These are phyloP conservation scores for Xanthoconium separans DNA, from an alignment of 1,284 basidiomycete genomes.

Conservation along the genomic window DNA sequence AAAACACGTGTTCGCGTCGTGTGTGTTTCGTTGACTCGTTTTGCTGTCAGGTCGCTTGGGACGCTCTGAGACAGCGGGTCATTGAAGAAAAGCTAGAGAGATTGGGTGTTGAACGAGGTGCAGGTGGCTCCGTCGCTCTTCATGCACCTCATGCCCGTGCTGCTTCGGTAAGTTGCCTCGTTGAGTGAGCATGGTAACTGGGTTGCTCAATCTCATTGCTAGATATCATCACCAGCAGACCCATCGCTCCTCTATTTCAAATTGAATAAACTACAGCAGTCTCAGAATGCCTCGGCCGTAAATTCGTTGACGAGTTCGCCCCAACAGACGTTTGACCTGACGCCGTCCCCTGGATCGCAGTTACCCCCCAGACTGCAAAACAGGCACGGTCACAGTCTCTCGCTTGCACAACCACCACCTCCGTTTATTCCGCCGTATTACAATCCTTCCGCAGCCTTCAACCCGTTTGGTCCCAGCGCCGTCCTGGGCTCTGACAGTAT, in stretches of 20 bases:
- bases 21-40: slow-evolving; percentile 11
- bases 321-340: slow-evolving; percentile 50
- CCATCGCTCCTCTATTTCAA: slow-evolving; percentile 77
- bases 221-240: slow-evolving; percentile 85
- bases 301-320: slow-evolving; percentile 64
- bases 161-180: slow-evolving; percentile 59
- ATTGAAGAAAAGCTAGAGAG: slow-evolving; percentile 79
- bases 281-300: slow-evolving; percentile 53
- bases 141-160: slow-evolving; percentile 74
- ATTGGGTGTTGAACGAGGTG: slow-evolving; percentile 71
- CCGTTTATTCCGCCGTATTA: slow-evolving; percentile 36
- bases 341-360: slow-evolving; percentile 50
- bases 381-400: slow-evolving; percentile 70
- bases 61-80: slow-evolving; percentile 59
- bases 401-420: slow-evolving; percentile 57
- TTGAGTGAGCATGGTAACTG: slow-evolving; percentile 17
- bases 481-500: slow-evolving; percentile 52
- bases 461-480: slow-evolving; percentile 61
- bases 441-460: slow-evolving; percentile 44
- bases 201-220: slow-evolving; percentile 7
- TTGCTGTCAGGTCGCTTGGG: slow-evolving; percentile 61
- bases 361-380: slow-evolving; percentile 46
- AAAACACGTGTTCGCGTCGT: slow-evolving; percentile 6
- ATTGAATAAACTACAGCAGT: slow-evolving; percentile 76
- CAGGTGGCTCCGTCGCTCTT: slow-evolving; percentile 55